Conservation (phyloP, 768 basidiomycete species). For the Russula brevipes region DNA sequence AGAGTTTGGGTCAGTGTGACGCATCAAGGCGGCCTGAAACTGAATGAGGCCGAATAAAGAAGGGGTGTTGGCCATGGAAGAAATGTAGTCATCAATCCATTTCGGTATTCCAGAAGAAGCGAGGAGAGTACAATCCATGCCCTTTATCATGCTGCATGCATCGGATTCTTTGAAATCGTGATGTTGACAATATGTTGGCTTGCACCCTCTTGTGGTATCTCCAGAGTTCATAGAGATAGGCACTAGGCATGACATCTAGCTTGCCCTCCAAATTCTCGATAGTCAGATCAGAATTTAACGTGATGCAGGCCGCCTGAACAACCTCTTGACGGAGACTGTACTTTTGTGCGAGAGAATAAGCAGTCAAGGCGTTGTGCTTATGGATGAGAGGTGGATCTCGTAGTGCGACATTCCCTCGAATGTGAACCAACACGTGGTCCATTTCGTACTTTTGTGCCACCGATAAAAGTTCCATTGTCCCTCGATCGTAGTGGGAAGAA, state of each 20-base stretch:
- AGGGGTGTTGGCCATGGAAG: not conserved
- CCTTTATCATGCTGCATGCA: not conserved
- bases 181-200: not conserved
- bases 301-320: not conserved
- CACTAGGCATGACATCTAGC: not conserved
- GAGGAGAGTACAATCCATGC: not conserved
- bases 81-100: constrained; percentile 11
- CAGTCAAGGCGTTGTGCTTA: not conserved
- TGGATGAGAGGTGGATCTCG: not conserved
- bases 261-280: constrained; percentile 4
- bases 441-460: constrained; percentile 10
- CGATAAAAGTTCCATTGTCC: not conserved
- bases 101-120: not conserved
- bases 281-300: not conserved
- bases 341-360: constrained; percentile 6
- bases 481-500: not conserved
- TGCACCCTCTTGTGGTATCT: constrained; percentile 1
- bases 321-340: constrained; percentile 4
- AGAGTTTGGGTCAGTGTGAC: not conserved
- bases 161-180: not conserved
- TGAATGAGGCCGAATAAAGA: not conserved
- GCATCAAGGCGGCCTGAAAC: not conserved
- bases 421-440: not conserved
- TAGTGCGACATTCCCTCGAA: not conserved
- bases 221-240: constrained; percentile 9